Percentiles rank a stretch among this genome's conserved stretches.
These are phyloP conservation scores for Heliamphora exappendiculata DNA, from an alignment of 148 eudicot species.

Conservation along the genomic window DNA sequence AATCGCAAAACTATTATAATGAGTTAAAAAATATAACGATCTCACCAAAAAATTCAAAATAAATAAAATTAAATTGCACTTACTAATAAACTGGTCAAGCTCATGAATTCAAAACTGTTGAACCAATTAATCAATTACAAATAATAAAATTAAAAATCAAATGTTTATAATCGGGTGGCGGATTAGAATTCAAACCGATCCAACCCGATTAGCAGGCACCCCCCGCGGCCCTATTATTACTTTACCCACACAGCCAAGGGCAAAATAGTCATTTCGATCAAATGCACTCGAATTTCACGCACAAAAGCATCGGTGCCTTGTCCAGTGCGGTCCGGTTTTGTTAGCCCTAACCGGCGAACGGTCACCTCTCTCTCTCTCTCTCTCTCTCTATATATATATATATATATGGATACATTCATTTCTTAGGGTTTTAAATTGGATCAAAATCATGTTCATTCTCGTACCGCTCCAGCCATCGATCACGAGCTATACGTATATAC, in stretches of 20 bases:
- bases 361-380: neutral
- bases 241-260: neutral
- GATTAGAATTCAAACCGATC: too few relatives aligned
- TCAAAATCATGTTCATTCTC: neutral
- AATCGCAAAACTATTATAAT: too few relatives aligned
- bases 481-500: neutral
- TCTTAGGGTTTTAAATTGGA: conserved; percentile 1
- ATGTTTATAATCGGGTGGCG: too few relatives aligned
- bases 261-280: neutral
- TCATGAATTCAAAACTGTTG: too few relatives aligned
- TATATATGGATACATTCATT: neutral
- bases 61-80: too few relatives aligned
- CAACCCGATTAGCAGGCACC: too few relatives aligned
- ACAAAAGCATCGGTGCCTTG: neutral
- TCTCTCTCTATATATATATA: neutral
- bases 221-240: neutral
- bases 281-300: neutral
- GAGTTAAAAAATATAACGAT: too few relatives aligned
- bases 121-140: too few relatives aligned
- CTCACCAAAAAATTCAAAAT: too few relatives aligned
- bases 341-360: neutral
- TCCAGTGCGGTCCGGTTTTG: neutral
- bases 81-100: too few relatives aligned
- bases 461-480: neutral
- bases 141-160: too few relatives aligned